Base-by-base conservation (phyloP, 257 asterid species). In the Nicotiana noctiflora region DNA sequence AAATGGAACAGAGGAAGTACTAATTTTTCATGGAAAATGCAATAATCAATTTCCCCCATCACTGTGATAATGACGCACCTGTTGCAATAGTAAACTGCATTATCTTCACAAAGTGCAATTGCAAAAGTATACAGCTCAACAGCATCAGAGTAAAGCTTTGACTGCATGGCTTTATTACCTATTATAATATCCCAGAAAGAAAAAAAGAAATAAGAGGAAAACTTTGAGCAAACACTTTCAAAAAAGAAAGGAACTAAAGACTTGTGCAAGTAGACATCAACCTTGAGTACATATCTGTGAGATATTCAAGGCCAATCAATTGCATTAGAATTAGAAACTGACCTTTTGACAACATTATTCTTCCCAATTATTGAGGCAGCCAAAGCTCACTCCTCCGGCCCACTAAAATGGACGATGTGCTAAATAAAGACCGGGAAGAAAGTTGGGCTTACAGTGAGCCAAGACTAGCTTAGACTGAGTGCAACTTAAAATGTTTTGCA, bases 61-160 rank as follows among this genome's bases (percentile, higher is more conserved):
- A 55, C 62, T 44, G 64, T 79, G 68, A 78, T 79, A 61, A 68
- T 49, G 65, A 56, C 86, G 49, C 29, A 94, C 98, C 97, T 92
- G 91, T 91, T 94, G 90, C 98, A 89, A 82, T 86, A 90, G 85
- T 94, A 94, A 84, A 94, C 97, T 80, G 93, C 97, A 88, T 92
- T 92, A 84, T 89, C 90, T 81, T 83, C 93, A 82, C 87, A 83
- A 55, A 94, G 85, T 52, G 97, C 95, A 81, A 89, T 85, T 60
- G 97, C 95, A 86, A 90, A 85, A 70, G 96, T 88, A 87, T 94
- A 94, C 65, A 92, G 90, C 87, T 94, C 94, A 79, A 91, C 79
- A 21, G 98, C 96, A 82, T 89, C 93, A 4, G n/a, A 2, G 46
- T 88, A 94, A 76, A 65, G 88, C 83, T 89, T 89, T 59, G 94